Conservation (phyloP, 306 rosid genomes). For the Macrotyloma uniflorum region DNA sequence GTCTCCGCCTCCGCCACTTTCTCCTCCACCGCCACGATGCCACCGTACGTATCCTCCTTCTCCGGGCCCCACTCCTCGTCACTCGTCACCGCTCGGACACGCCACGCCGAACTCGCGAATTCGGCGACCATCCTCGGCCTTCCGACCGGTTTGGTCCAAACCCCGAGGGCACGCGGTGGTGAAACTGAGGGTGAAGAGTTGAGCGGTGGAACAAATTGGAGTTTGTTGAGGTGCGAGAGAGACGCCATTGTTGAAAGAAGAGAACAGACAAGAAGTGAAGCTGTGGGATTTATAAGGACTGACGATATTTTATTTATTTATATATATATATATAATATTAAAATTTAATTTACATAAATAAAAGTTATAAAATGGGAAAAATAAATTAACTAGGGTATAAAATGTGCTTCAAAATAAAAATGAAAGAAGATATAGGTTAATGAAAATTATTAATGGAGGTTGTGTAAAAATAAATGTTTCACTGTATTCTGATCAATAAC, state of each 20-base stretch:
- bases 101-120: conserved; percentile 28
- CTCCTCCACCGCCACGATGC: conserved; percentile 44
- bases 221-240: conserved; percentile 53
- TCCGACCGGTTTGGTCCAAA: conserved; percentile 29
- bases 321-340: too few species aligned
- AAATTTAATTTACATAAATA: too few species aligned
- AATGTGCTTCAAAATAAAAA: too few species aligned
- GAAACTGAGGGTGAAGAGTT: conserved; percentile 41
- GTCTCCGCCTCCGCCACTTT: conserved; percentile 48
- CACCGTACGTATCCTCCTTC: conserved; percentile 41
- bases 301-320: not conserved
- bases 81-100: conserved; percentile 33
- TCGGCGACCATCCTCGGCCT: conserved; percentile 31
- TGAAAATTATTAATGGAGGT: too few species aligned
- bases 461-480: too few species aligned
- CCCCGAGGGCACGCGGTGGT: conserved; percentile 41
- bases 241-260: conserved; percentile 57
- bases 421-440: too few species aligned
- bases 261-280: not conserved
- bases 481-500: too few species aligned
- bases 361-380: too few species aligned
- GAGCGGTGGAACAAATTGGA: conserved; percentile 42
- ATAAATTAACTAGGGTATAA: too few species aligned
- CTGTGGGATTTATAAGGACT: not conserved
- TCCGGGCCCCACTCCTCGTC: conserved; percentile 66